These are phyloP conservation scores for Rhododendron henanense DNA, from an alignment of 148 eudicot genomes.

Conservation along the genomic window DNA sequence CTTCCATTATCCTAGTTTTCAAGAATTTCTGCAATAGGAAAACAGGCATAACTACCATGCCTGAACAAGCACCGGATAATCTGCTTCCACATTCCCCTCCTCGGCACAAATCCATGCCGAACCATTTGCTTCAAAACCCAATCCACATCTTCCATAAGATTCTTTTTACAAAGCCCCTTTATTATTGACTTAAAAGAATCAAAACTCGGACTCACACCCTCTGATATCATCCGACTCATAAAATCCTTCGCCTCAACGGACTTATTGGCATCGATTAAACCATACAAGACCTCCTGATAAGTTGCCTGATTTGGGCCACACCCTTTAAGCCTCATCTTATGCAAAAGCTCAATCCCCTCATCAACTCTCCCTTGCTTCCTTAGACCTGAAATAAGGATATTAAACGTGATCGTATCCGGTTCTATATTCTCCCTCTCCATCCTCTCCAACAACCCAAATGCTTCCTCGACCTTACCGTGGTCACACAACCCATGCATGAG, in stretches of 20 bases:
- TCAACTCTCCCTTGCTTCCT: slow-evolving; percentile 58
- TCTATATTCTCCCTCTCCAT: slow-evolving; percentile 71
- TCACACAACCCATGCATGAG: slow-evolving; percentile 68
- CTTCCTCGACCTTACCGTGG: slow-evolving; percentile 54
- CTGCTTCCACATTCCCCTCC: slow-evolving; percentile 64
- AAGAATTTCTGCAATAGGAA: slow-evolving; percentile 21
- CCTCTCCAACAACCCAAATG: slow-evolving; percentile 57
- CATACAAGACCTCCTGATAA: slow-evolving; percentile 77
- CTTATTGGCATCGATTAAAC: slow-evolving; percentile 48
- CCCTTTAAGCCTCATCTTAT: slow-evolving; percentile 61
- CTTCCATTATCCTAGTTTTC: not conserved
- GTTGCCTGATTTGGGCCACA: slow-evolving; percentile 70
- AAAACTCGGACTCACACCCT: slow-evolving; percentile 62
- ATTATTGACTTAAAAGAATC: slow-evolving; percentile 59
- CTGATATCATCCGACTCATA: slow-evolving; percentile 46
- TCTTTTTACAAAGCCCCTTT: slow-evolving; percentile 49
- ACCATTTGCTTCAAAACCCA: slow-evolving; percentile 75
- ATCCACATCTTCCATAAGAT: slow-evolving; percentile 51
- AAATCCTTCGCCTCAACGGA: slow-evolving; percentile 49
- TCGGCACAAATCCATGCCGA: slow-evolving; percentile 61
- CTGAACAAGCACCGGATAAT: slow-evolving; percentile 35
- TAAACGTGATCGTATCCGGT: slow-evolving; percentile 58
- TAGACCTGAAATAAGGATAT: slow-evolving; percentile 58
- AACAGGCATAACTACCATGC: not conserved
- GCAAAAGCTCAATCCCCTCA: slow-evolving; percentile 59